Evolutionary conservation across 2,329 filamentous ascomycete genomes (phyloP), one percentile per base, ranked within the genome.

Genomic region (Xylaria sp.): DNA sequence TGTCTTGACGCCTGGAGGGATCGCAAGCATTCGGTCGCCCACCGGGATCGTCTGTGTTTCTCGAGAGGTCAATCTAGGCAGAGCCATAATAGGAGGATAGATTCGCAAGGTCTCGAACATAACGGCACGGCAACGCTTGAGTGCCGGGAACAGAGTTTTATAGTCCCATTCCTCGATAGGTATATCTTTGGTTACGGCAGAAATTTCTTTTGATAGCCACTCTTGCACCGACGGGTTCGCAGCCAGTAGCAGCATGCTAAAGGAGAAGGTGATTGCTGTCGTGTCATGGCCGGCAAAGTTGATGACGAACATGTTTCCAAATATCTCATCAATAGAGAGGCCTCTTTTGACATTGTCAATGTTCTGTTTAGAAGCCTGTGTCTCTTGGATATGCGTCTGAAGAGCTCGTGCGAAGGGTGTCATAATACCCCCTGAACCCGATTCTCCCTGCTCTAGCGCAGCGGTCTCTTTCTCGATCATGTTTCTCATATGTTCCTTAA

Each of bases 211-310:
- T 40, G 65, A 23, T 44, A 65, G 6, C 66, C 66, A 69, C 64
- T 51, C 72, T 64, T 75, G 75, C 6, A 72, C 65, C 4, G 72
- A 65, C 0, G 74, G 74, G 32, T 73, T 48, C 13, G 70, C 71
- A 25, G 71, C 74, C 18, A 77, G 67, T 16, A 73, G 69, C 4
- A 69, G n/a, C 50, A 75, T 65, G 12, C 54, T 65, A 21, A 73
- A 74, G 3, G 71, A 67, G 12, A 77, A 37, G 0, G 73, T 71
- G 29, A 72, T 72, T 9, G 75, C 75, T 1, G 75, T 77, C 5
- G 76, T 77, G 50, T 78, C 75, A 40, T 78, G 72, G 23, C 76
- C 76, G 1, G 75, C 75, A 16, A 78, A 78, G 50, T 76, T 77
- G 63, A 76, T 69, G 21, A 78, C 70, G 40, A 78, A 78, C n/a